A percentile compares a stretch with the other conserved stretches of the same genome.
Conservation (phyloP, 768 basidiomycete genomes). For the Lactarius hengduanensis region DNA sequence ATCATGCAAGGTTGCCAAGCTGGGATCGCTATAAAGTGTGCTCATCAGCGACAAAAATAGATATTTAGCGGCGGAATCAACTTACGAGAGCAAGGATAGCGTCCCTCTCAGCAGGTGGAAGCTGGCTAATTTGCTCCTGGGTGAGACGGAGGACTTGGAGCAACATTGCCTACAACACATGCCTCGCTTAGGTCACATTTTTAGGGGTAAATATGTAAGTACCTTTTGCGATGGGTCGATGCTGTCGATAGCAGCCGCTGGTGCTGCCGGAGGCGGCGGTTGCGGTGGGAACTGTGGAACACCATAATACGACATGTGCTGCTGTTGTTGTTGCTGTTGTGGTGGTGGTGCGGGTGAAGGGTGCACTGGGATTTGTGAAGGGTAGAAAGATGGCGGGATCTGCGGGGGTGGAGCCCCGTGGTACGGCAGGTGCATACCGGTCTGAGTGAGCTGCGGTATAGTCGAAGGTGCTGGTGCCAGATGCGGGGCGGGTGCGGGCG, state of each 20-base stretch:
- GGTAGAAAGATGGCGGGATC: constrained; percentile 29
- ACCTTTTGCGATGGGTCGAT: constrained; percentile 30
- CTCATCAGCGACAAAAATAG: neutral
- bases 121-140: constrained; percentile 75
- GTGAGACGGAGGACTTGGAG: constrained; percentile 83
- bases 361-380: constrained; percentile 34
- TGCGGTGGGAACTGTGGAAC: constrained; percentile 38
- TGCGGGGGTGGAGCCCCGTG: constrained; percentile 26
- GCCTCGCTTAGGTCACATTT: neutral
- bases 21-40: constrained; percentile 20
- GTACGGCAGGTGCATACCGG: constrained; percentile 25
- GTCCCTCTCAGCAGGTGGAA: constrained; percentile 74
- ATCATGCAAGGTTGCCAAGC: constrained; percentile 24
- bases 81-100: constrained; percentile 50
- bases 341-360: constrained; percentile 37
- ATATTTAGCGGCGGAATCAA: neutral
- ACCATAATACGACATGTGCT: constrained; percentile 26
- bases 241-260: constrained; percentile 31
- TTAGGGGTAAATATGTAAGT: constrained; percentile 7
- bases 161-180: constrained; percentile 62
- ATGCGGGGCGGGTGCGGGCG: constrained; percentile 31
- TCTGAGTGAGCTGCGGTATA: constrained; percentile 31
- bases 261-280: constrained; percentile 37
- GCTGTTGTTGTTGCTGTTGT: constrained; percentile 37
- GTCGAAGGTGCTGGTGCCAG: constrained; percentile 30